Percentiles rank a stretch among this genome's conserved stretches.
phyloP scores from a whole-genome alignment of 1,139 yeast genomes.

The Debaryomycetaceae sp. region DNA sequence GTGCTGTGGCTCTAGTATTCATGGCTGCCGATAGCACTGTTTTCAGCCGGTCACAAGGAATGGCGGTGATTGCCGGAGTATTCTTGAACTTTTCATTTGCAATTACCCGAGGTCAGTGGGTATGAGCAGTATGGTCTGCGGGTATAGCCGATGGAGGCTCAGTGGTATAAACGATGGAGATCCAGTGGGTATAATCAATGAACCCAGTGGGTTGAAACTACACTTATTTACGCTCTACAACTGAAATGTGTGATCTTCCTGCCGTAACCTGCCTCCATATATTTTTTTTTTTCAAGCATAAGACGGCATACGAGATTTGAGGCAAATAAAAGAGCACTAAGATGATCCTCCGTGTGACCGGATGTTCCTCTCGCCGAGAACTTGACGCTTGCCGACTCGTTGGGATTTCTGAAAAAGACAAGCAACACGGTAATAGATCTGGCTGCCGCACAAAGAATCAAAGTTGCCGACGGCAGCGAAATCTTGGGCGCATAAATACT shows the following conservation, averaged over 20 bases:
- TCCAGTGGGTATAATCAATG: no score
- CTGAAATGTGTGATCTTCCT: slow-evolving; percentile 37
- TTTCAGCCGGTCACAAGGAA: slow-evolving; percentile 47
- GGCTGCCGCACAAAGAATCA: slow-evolving; percentile 44
- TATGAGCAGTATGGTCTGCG: slow-evolving; percentile 12
- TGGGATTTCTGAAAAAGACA: slow-evolving; percentile 38
- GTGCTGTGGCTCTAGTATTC: slow-evolving; percentile 48
- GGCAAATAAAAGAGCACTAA: slow-evolving; percentile 36
- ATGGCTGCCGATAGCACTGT: slow-evolving; percentile 43
- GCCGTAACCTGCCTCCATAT: slow-evolving; percentile 31
- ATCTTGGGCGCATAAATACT: no score
- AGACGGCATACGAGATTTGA: no score
- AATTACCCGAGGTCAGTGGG: slow-evolving; percentile 39
- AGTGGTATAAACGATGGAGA: no score
- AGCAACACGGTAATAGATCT: slow-evolving; percentile 47
- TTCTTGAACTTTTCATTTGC: slow-evolving; percentile 50
- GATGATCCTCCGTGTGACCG: slow-evolving; percentile 33
- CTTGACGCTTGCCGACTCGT: slow-evolving; percentile 51
- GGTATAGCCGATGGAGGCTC: no score
- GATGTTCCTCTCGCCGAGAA: slow-evolving; percentile 40
- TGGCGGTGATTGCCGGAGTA: slow-evolving; percentile 56
- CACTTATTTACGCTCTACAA: neutral
- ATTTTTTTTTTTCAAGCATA: slow-evolving; percentile 2
- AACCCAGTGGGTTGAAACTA: no score
- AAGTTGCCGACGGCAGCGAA: no score